These are phyloP conservation scores for Colletotrichum brevisporum DNA, from an alignment of 2,329 filamentous ascomycete species.

Conservation along the genomic window DNA sequence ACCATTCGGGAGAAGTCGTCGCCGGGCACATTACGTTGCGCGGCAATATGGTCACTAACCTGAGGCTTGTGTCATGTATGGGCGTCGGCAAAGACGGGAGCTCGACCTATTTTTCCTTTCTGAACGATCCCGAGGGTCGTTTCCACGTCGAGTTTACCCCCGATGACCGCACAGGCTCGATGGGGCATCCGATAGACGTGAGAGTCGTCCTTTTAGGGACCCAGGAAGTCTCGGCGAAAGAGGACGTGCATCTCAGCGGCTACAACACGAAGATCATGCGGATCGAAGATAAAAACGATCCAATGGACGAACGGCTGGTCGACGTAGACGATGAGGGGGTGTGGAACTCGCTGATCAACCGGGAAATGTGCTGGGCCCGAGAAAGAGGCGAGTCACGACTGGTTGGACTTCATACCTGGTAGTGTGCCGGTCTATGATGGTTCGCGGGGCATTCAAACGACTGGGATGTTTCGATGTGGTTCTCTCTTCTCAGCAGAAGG, in stretches of 20 bases:
- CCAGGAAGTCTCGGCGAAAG: background rate
- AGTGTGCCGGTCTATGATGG: background rate
- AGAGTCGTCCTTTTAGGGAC: background rate
- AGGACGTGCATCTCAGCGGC: background rate
- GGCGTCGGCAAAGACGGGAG: background rate
- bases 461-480: background rate
- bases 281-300: background rate
- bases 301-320: background rate
- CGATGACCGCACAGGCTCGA: background rate
- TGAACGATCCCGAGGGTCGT: background rate
- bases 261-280: background rate
- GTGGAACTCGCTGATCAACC: background rate
- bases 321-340: background rate
- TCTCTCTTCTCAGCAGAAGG: background rate
- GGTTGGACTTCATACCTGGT: background rate
- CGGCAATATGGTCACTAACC: background rate
- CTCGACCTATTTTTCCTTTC: background rate
- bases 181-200: background rate
- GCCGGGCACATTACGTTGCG: background rate
- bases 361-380: background rate
- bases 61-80: background rate
- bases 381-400: background rate
- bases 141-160: background rate
- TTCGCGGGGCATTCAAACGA: background rate
- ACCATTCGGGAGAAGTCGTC: background rate